These are phyloP conservation scores for Akebia trifoliata DNA, from an alignment of 164 flowering plant species.

Conservation along the genomic window DNA sequence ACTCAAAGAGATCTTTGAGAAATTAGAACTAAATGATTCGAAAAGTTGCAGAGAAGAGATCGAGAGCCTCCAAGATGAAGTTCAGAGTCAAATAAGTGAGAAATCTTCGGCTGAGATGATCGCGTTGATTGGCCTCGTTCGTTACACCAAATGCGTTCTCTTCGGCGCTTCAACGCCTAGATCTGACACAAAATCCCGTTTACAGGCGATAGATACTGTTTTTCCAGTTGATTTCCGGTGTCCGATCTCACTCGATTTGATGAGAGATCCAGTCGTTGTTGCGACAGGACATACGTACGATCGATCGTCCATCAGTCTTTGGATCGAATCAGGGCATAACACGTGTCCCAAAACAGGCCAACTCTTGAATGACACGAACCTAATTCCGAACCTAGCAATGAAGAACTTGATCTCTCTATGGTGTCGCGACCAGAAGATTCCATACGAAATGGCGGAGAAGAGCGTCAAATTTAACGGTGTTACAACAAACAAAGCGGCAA, in stretches of 20 bases:
- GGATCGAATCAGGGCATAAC: slow-evolving; percentile 79
- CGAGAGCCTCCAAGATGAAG: slow-evolving; percentile 62
- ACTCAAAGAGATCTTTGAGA: slow-evolving; percentile 33
- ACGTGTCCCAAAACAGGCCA: slow-evolving; percentile 96
- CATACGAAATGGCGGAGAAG: slow-evolving; percentile 36
- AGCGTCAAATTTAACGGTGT: slow-evolving; percentile 24
- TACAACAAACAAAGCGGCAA: slow-evolving; percentile 39
- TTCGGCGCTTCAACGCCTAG: slow-evolving; percentile 52
- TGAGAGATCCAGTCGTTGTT: slow-evolving; percentile 86
- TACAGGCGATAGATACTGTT: slow-evolving; percentile 21
- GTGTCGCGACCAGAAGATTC: slow-evolving; percentile 72
- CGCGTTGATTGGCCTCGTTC: slow-evolving; percentile 63
- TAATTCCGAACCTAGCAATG: slow-evolving; percentile 62
- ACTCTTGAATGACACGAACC: slow-evolving; percentile 42
- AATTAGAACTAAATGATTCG: slow-evolving; percentile 40
- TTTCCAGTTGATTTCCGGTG: slow-evolving; percentile 78
- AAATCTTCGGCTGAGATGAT: slow-evolving; percentile 33
- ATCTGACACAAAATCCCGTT: slow-evolving; percentile 9
- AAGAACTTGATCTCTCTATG: slow-evolving; percentile 65
- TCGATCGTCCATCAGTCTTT: slow-evolving; percentile 49
- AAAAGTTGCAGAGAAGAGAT: slow-evolving; percentile 58
- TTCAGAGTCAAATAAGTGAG: slow-evolving; percentile 44
- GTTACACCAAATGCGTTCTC: slow-evolving; percentile 71
- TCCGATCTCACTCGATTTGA: slow-evolving; percentile 73
- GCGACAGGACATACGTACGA: slow-evolving; percentile 93